Percentiles rank a stretch among this genome's conserved stretches.
phyloP scores from a whole-genome alignment of 2,329 filamentous ascomycete species.

The Aspergillus texensis region DNA sequence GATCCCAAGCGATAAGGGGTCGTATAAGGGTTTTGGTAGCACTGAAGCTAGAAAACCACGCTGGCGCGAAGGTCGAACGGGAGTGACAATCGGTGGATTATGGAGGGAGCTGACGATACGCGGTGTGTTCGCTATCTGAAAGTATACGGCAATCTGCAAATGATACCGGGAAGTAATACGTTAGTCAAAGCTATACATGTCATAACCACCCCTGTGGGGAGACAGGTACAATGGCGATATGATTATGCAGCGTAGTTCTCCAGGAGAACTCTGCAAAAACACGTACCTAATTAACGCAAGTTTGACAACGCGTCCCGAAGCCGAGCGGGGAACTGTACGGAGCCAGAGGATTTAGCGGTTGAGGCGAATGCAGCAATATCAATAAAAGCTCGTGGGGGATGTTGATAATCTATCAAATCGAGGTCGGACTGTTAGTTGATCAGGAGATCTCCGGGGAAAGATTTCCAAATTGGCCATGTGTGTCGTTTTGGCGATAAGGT shows the following conservation, averaged over 20 bases:
- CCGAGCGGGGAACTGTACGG: background rate
- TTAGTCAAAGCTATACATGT: background rate
- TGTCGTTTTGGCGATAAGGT: conserved; percentile 10
- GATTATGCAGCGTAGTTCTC: background rate
- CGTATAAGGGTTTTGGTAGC: background rate
- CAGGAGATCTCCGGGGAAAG: conserved; percentile 10
- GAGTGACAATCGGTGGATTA: background rate
- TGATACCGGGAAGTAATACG: no score
- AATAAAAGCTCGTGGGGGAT: background rate
- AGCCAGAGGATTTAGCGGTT: background rate
- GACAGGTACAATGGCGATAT: background rate
- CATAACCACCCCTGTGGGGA: background rate
- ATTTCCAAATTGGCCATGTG: conserved; percentile 8
- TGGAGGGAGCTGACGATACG: background rate
- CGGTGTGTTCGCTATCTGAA: background rate
- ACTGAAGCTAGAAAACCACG: background rate
- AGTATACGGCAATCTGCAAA: background rate
- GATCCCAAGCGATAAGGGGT: background rate
- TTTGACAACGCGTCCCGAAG: background rate
- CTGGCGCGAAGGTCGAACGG: background rate
- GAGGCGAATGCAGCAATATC: background rate
- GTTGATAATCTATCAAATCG: background rate
- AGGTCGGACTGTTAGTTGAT: conserved; percentile 1
- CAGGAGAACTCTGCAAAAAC: background rate
- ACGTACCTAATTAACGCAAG: background rate